phyloP scores from a whole-genome alignment of 2,329 filamentous ascomycete species.

The Colletotrichum lentis region DNA sequence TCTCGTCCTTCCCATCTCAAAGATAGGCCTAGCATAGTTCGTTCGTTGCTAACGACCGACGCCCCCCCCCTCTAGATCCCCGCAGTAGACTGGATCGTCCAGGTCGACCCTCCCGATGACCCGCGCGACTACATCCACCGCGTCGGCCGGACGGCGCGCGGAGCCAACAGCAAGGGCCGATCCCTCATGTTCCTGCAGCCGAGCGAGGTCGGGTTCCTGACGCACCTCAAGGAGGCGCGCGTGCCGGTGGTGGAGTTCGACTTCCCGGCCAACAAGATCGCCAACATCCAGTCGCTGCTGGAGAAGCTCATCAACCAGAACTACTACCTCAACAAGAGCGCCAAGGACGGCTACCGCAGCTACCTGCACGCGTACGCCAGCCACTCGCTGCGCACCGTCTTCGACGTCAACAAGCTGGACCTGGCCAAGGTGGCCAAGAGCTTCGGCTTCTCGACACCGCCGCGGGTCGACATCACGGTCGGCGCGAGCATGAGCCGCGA shows the following conservation, averaged over 20 bases:
- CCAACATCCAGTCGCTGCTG: conserved; percentile 88
- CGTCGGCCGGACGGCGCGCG: conserved; percentile 92
- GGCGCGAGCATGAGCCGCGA: conserved; percentile 80
- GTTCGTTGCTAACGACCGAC: neutral
- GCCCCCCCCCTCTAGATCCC: conserved; percentile 17
- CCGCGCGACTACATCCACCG: conserved; percentile 93
- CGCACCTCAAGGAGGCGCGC: conserved; percentile 87
- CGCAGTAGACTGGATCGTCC: conserved; percentile 92
- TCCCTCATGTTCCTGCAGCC: conserved; percentile 94
- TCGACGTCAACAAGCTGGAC: conserved; percentile 85
- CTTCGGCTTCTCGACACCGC: conserved; percentile 81
- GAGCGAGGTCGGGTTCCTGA: conserved; percentile 89
- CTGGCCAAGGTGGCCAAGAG: conserved; percentile 83
- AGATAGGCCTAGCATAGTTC: neutral
- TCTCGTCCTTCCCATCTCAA: neutral
- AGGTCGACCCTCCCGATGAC: conserved; percentile 94
- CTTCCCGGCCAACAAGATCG: conserved; percentile 89
- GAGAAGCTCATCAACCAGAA: conserved; percentile 95
- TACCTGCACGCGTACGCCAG: conserved; percentile 96
- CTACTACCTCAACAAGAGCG: conserved; percentile 93
- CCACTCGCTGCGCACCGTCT: conserved; percentile 65
- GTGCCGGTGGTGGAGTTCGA: conserved; percentile 97
- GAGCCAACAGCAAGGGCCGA: conserved; percentile 81
- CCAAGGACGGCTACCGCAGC: conserved; percentile 80
- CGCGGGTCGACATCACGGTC: conserved; percentile 83